Evolutionary conservation across 768 basidiomycete species (phyloP).

Genomic region (Trametes sanguinea): DNA sequence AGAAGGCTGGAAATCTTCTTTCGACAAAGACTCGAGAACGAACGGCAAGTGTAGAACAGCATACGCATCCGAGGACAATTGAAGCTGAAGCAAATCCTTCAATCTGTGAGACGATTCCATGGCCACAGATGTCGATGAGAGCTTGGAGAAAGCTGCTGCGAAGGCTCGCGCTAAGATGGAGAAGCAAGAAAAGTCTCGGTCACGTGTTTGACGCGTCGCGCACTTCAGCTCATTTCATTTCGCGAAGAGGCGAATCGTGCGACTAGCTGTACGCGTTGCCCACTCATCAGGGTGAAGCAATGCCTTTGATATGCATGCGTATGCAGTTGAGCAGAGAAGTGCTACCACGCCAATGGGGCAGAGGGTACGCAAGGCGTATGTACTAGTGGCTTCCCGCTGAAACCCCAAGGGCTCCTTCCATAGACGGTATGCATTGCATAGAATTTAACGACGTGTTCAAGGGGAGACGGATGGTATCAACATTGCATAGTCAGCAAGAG

Average conservation of each 20-base stretch:
- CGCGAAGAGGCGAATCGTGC: no score
- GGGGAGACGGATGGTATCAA: slow-evolving; percentile 18
- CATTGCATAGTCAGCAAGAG: slow-evolving; percentile 63
- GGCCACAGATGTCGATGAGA: not conserved
- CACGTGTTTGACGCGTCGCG: slow-evolving; percentile 20
- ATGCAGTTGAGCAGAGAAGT: no score
- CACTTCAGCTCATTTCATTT: not conserved
- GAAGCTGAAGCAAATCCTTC: slow-evolving; percentile 66
- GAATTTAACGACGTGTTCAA: not conserved
- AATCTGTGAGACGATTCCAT: slow-evolving; percentile 46
- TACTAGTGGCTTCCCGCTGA: no score
- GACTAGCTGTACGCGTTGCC: no score
- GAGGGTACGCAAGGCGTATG: no score
- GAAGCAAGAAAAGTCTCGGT: slow-evolving; percentile 11
- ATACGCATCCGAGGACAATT: slow-evolving; percentile 69
- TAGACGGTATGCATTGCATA: no score
- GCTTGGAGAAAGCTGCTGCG: not conserved
- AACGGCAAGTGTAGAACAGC: slow-evolving; percentile 60
- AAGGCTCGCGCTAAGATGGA: not conserved
- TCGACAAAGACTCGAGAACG: slow-evolving; percentile 55
- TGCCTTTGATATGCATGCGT: no score
- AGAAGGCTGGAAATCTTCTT: slow-evolving; percentile 58
- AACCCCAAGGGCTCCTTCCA: no score
- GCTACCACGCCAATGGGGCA: no score
- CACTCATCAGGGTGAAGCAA: no score